phyloP scores from a whole-genome alignment of 2,329 filamentous ascomycete genomes.

The Alternaria incomplexa region DNA sequence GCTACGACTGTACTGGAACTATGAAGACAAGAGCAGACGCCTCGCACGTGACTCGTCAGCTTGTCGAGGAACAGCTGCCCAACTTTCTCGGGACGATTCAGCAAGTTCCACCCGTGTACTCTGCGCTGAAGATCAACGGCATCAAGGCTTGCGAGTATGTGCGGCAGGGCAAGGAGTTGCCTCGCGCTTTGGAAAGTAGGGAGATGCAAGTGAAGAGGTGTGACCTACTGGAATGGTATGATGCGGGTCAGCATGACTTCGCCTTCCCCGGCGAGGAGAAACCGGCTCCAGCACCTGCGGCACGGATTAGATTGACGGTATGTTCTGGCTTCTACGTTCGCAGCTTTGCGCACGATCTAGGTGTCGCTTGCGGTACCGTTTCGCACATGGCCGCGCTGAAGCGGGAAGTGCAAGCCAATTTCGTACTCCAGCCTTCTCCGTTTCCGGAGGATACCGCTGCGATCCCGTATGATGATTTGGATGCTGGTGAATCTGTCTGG shows the following conservation, averaged over 20 bases:
- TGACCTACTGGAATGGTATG: slow-evolving; percentile 34
- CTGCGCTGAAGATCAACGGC: slow-evolving; percentile 39
- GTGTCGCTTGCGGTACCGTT: slow-evolving; percentile 27
- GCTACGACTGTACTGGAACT: slow-evolving; percentile 34
- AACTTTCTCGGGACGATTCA: slow-evolving; percentile 29
- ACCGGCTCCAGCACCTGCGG: slow-evolving; percentile 25
- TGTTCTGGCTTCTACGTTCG: slow-evolving; percentile 43
- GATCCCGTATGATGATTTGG: slow-evolving; percentile 24
- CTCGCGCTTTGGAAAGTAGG: slow-evolving; percentile 31
- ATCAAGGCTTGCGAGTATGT: slow-evolving; percentile 40
- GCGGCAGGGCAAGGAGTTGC: slow-evolving; percentile 30
- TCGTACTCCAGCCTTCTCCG: neutral
- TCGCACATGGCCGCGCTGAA: slow-evolving; percentile 34
- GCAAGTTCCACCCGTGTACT: slow-evolving; percentile 38
- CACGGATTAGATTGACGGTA: slow-evolving; percentile 29
- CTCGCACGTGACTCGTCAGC: slow-evolving; percentile 24
- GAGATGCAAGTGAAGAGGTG: slow-evolving; percentile 38
- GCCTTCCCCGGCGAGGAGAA: slow-evolving; percentile 12
- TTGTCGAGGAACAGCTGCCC: slow-evolving; percentile 25
- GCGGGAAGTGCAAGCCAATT: slow-evolving; percentile 35
- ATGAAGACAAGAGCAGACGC: slow-evolving; percentile 16
- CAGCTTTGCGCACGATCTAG: slow-evolving; percentile 42
- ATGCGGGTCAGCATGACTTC: slow-evolving; percentile 25
- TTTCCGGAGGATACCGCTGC: neutral
- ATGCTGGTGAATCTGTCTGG: slow-evolving; percentile 33